Evolutionary conservation across 225 moss, liverwort and hornwort genomes (phyloP), one percentile per base, ranked within the genome.

Genomic region (Pseudisothecium myosuroides): DNA sequence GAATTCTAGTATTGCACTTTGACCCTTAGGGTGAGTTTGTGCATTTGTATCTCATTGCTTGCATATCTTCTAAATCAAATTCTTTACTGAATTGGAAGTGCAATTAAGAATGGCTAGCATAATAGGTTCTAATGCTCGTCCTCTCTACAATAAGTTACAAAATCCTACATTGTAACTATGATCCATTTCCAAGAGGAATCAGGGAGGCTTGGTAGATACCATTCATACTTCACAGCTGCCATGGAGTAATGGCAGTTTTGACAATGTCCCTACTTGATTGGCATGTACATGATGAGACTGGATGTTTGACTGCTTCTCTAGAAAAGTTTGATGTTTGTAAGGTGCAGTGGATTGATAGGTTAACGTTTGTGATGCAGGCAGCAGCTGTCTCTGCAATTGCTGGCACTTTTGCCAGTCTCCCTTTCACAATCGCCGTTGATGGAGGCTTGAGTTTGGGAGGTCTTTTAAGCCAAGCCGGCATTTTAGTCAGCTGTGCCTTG

Each of bases 321-420:
- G 87, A 36, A 61, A 29, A 41, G 18, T 76, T 49, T 49, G 39
- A 39, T 59, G 32, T 50, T 87, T 45, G 36, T 11, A 37, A 83
- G 75, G 69, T 89, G 76, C 54, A 80, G 16, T 69, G 58, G 41
- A 28, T 72, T 87, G 86, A 85, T 52, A 37, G 69, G n/a, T 55
- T 69, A 47, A 52, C 34, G 5, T 73, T 65, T 90, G 11, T 89
- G 56, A 37, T 89, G 32, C 87, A 93, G 94, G 96, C 96, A 81
- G 96, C 96, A 61, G 93, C 91, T 50, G 91, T 96, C 68, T 95
- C 97, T 62, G 94, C 93, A 90, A 54, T 98, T 65, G 96, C 94
- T 58, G 98, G 98, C 69, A 96, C 94, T 52, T 89, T 98, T 43
- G 93, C 91, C 64, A 96, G 95, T 84, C 91, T 98, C 60, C 96